Conservation (phyloP, 305 asterid species). For the Fraxinus greggii region DNA sequence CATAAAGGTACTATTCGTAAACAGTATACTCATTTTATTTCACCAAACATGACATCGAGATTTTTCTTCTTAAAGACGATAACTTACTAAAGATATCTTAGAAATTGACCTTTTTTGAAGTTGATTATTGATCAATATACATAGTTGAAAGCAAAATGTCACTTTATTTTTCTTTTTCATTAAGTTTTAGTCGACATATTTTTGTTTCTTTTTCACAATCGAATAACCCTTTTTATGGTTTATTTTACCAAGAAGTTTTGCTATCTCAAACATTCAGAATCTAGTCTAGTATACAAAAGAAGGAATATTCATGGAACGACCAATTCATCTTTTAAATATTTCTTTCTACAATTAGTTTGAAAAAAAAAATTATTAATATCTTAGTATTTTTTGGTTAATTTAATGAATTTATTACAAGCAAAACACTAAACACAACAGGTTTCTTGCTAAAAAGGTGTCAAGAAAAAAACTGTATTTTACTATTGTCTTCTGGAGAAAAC, state of each 20-base stretch:
- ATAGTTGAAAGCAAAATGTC: not conserved
- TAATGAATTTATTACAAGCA: slow-evolving; percentile 31
- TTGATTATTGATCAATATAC: not conserved
- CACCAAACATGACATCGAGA: no score
- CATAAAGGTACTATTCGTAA: no score
- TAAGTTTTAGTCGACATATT: not conserved
- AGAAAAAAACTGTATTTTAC: slow-evolving; percentile 12
- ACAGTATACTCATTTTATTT: no score
- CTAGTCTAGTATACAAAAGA: no score
- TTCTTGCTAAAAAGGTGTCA: slow-evolving; percentile 26
- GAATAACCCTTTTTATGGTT: no score
- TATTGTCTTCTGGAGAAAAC: slow-evolving; percentile 10
- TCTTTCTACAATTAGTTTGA: slow-evolving; percentile 24
- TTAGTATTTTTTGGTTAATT: slow-evolving; percentile 14
- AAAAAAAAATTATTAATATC: slow-evolving; percentile 3
- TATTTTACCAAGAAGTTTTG: no score
- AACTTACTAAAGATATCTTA: no score
- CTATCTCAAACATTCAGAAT: no score
- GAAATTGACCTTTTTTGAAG: not conserved
- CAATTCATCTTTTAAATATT: not conserved
- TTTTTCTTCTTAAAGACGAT: no score
- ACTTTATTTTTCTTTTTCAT: not conserved
- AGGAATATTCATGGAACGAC: no score
- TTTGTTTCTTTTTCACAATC: not conserved
- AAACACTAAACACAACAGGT: slow-evolving; percentile 26